Conservation (phyloP, 805 yeast species). For the Lachancea kluyveri region DNA sequence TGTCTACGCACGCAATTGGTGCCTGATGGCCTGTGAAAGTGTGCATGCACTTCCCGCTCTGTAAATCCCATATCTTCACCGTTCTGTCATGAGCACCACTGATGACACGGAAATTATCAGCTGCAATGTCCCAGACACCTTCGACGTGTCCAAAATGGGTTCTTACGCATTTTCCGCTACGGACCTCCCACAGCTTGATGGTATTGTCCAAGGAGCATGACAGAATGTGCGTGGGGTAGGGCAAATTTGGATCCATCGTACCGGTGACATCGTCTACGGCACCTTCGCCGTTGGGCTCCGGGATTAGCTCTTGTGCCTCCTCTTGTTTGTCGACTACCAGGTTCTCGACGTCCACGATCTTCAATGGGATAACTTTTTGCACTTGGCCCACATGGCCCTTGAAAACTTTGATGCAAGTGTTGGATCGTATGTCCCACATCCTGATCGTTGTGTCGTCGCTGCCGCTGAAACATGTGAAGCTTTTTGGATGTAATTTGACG, state of each 20-base stretch:
- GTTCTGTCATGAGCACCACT: constrained; percentile 91
- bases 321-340: constrained; percentile 36
- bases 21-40: constrained; percentile 62
- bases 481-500: constrained; percentile 76
- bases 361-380: constrained; percentile 84
- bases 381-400: constrained; percentile 92
- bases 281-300: constrained; percentile 8
- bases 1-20: constrained; percentile 59
- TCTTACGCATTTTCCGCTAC: constrained; percentile 79
- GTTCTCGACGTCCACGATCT: constrained; percentile 58
- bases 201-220: constrained; percentile 91
- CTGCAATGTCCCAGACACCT: constrained; percentile 96
- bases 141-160: constrained; percentile 98
- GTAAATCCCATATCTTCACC: constrained; percentile 94
- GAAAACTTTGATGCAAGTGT: constrained; percentile 72
- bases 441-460: constrained; percentile 89
- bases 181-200: constrained; percentile 86
- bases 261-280: constrained; percentile 13
- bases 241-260: constrained; percentile 22
- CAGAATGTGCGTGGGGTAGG: constrained; percentile 73
- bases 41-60: constrained; percentile 89
- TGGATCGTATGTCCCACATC: constrained; percentile 88
- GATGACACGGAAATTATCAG: constrained; percentile 90
- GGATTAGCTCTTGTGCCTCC: constrained; percentile 11
- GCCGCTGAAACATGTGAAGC: constrained; percentile 76